Evolutionary conservation across 2,329 filamentous ascomycete species (phyloP), one percentile per base, ranked within the genome.

Genomic region (Fusarium solani-melongenae): DNA sequence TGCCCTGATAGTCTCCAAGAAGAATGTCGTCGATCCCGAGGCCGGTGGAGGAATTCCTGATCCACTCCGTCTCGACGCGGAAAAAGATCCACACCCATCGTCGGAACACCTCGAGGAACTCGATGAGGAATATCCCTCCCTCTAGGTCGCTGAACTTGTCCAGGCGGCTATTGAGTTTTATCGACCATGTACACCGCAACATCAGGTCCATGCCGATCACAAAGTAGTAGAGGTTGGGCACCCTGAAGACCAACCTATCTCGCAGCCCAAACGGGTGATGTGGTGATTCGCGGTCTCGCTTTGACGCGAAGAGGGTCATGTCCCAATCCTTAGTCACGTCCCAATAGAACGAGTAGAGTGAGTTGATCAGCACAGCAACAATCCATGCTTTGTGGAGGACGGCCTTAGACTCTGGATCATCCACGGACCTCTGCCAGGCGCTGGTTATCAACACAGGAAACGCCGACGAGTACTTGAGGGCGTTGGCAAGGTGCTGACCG

Each of bases 81-180:
- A 98, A 94, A 83, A 98, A 98, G 66, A 98, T 94, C 96, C 96
- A 99, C 69, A 98, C 89, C 95, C 96, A 98, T 66, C 96, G 89
- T 56, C 96, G 89, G 53, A 94, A 87, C 20, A 98, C 93, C 84
- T 99, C 96, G 12, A 98, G 86, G 51, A 94, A 88, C 85, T 98
- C 93, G 78, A 98, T 90, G 29, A 96, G 78, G 80, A 98, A 99
- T 51, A 98, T 93, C 9, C 94, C 94, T 64, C 92, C 92, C 84
- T 98, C 96, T 60, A 95, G 90, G 80, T 98, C 95, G 75, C 93
- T 92, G 65, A 97, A 91, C 80, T 93, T 93, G 80, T 95, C 92
- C 66, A 98, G 85, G 80, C 93, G 92, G 33, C 94, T 91, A 74
- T 92, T 93, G 29, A 98, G 88, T 85, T 97, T 97, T 79, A 97